These are phyloP conservation scores for thale cress (Arabidopsis thaliana) DNA, from an alignment of 345 rosid genomes.

Conservation along the genomic window DNA sequence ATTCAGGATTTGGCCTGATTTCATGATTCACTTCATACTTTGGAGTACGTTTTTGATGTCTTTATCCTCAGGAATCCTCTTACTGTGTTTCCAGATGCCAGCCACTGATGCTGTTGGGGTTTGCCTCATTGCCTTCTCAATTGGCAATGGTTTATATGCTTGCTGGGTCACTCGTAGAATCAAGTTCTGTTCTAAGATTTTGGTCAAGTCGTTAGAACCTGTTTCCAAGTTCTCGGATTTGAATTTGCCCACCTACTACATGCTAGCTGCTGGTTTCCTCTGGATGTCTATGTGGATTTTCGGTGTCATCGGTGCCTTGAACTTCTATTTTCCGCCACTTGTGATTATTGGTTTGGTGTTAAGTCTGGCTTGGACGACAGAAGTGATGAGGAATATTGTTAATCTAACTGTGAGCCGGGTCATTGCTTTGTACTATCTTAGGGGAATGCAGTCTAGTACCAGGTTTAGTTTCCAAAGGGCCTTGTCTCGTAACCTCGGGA, in stretches of 20 bases:
- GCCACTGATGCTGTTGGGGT: slow-evolving; percentile 87
- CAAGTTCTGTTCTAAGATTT: slow-evolving; percentile 62
- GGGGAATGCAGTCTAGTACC: slow-evolving; percentile 92
- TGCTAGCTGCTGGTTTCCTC: slow-evolving; percentile 85
- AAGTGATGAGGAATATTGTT: slow-evolving; percentile 94
- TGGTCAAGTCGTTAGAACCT: slow-evolving; percentile 73
- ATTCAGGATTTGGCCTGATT: slow-evolving; percentile 68
- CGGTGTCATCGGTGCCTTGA: slow-evolving; percentile 86
- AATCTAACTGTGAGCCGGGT: slow-evolving; percentile 84
- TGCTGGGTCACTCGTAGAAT: slow-evolving; percentile 82
- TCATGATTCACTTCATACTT: slow-evolving; percentile 87
- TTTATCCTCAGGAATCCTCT: slow-evolving; percentile 83
- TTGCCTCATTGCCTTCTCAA: slow-evolving; percentile 74
- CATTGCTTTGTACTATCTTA: slow-evolving; percentile 74
- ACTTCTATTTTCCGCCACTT: slow-evolving; percentile 64
- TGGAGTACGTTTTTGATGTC: slow-evolving; percentile 82
- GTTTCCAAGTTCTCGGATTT: slow-evolving; percentile 74
- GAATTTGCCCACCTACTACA: slow-evolving; percentile 77
- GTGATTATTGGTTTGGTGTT: slow-evolving; percentile 56
- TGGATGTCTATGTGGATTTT: slow-evolving; percentile 99
- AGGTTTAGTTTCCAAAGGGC: slow-evolving; percentile 92
- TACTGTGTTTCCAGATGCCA: slow-evolving; percentile 88
- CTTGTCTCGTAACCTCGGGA: slow-evolving; percentile 75
- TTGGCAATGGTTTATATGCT: slow-evolving; percentile 87
- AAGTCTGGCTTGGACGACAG: slow-evolving; percentile 85